These are phyloP conservation scores for Berkeleyomyces basicola DNA, from an alignment of 2,329 filamentous ascomycete genomes.

Conservation along the genomic window DNA sequence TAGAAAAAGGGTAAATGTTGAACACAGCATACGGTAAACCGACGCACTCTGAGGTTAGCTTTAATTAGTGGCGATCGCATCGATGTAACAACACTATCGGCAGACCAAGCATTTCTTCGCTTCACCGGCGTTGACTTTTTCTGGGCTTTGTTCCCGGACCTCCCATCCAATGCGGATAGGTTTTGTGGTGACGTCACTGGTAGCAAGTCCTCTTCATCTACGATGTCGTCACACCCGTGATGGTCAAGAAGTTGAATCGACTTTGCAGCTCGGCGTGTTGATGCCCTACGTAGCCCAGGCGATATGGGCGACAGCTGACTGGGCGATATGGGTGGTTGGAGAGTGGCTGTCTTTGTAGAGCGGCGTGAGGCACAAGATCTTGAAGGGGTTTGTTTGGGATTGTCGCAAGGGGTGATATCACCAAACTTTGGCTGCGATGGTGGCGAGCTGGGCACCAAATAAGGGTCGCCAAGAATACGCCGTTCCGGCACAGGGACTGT, in stretches of 20 bases:
- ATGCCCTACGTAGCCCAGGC: not conserved
- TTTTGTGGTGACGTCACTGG: not conserved
- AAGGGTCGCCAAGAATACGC: too few relatives aligned
- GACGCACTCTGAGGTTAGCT: constrained; percentile 9
- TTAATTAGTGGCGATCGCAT: constrained; percentile 8
- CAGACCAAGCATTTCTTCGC: constrained; percentile 7
- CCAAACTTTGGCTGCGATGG: too few relatives aligned
- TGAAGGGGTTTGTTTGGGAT: too few relatives aligned
- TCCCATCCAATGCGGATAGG: not conserved
- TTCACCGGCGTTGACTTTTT: not conserved
- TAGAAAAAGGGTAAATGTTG: not conserved
- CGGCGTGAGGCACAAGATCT: too few relatives aligned
- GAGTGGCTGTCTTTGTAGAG: too few relatives aligned
- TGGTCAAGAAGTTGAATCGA: not conserved
- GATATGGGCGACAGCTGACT: not conserved
- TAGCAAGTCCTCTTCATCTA: too few relatives aligned
- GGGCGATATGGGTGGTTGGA: not conserved
- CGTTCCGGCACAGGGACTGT: too few relatives aligned
- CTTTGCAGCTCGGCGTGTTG: not conserved
- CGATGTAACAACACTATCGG: constrained; percentile 3
- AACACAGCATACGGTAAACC: not conserved
- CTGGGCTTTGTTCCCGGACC: not conserved
- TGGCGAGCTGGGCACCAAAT: too few relatives aligned
- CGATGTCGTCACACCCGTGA: not conserved
- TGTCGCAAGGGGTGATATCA: too few relatives aligned